phyloP scores from a whole-genome alignment of 306 rosid species.

The Purshia tridentata region DNA sequence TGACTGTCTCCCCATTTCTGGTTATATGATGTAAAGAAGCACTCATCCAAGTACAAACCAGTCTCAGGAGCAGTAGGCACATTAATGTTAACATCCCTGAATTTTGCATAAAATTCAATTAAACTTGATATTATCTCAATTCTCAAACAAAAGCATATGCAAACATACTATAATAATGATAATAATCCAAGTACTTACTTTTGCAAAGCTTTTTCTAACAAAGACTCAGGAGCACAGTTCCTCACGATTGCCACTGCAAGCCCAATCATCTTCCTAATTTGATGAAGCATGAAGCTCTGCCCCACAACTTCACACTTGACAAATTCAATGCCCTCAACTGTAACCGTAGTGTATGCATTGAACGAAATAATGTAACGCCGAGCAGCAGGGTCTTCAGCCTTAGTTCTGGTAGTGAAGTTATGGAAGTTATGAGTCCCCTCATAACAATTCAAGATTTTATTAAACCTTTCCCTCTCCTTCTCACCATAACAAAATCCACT shows the following conservation, averaged over 20 bases:
- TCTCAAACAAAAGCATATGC: slow-evolving; percentile 8
- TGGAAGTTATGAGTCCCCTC: slow-evolving; percentile 94
- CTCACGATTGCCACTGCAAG: slow-evolving; percentile 89
- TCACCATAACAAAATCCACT: slow-evolving; percentile 61
- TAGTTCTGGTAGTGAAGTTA: slow-evolving; percentile 91
- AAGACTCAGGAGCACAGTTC: slow-evolving; percentile 70
- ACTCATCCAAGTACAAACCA: slow-evolving; percentile 90
- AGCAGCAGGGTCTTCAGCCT: slow-evolving; percentile 84
- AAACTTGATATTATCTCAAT: slow-evolving; percentile 2
- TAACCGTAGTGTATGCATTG: slow-evolving; percentile 43
- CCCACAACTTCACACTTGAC: slow-evolving; percentile 92
- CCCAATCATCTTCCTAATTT: slow-evolving; percentile 92
- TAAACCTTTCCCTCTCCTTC: slow-evolving; percentile 72
- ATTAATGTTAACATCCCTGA: slow-evolving; percentile 70
- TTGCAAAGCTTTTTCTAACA: slow-evolving; percentile 67
- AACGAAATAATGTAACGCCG: slow-evolving; percentile 71
- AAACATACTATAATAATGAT: background rate
- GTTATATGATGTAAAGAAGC: slow-evolving; percentile 80
- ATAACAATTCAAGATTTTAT: slow-evolving; percentile 57
- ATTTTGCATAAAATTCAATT: slow-evolving; percentile 10
- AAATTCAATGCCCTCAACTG: slow-evolving; percentile 70
- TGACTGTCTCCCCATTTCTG: slow-evolving; percentile 91
- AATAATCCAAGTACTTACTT: slow-evolving; percentile 45
- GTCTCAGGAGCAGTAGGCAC: slow-evolving; percentile 99
- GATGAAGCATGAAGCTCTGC: slow-evolving; percentile 99